Base-by-base conservation (phyloP, 108 stramenopile genomes). In the Epipyxis sp. region DNA sequence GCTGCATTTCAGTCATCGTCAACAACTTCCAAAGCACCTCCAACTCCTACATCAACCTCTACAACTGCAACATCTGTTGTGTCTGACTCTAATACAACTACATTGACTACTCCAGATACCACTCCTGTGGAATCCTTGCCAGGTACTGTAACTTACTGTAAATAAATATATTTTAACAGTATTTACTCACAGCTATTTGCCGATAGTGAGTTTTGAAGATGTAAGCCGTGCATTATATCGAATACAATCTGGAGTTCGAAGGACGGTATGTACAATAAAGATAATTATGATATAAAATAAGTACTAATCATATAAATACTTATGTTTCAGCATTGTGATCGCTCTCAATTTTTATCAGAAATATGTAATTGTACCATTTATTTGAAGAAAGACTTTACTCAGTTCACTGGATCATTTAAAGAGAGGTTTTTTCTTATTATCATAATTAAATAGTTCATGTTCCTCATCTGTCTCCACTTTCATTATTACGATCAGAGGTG, bases 351-450 rank as follows among this genome's bases (percentile, higher is more conserved):
- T 20, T 54, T 80, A 27, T 72, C 69, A n/a, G 79, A 80, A 76
- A 1, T 81, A 45, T 37, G 59, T 59, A 16, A 39, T 59, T 25
- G 59, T 37, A 65, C 80, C 34, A 44, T 87, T 25, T 85, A 78
- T 79, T 42, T 87, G n/a, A 87, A 87, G 76, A 82, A 77, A 2
- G 86, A 87, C 46, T 85, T 83, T 71, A 77, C 57, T 13, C 84
- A 85, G 50, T 83, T 83, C 78, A 98, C 97, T 0, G 97, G 97
- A 0, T 90, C 90, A 2, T 98, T 98, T 86, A 98, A 98, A 79
- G 97, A 98, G 84, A 90, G 61, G 61, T 65, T 13, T 6, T 16
- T 6, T 29, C 25, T 13, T 65, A 65, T 37, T 10, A 32, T 50
- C 20, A n/a, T n/a, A n/a, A n/a, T n/a, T n/a, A n/a, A n/a, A 25